Conservation (phyloP, 1,284 basidiomycete genomes). For the Apiotrichum mycotoxinovorans region DNA sequence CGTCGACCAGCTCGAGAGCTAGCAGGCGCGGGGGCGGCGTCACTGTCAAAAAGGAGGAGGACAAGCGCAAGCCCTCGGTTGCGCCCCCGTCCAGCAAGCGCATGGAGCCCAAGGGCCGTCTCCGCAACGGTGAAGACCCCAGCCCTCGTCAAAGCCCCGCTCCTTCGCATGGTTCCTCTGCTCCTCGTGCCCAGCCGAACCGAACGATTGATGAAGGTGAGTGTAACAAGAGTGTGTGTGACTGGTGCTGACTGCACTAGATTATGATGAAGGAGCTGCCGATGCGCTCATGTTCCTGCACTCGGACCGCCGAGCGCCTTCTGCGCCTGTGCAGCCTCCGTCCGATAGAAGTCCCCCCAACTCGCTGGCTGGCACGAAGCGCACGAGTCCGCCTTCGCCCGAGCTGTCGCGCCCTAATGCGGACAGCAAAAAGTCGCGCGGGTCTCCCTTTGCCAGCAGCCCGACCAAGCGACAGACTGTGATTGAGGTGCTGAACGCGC, state of each 20-base stretch:
- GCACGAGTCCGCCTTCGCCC: conserved; percentile 33
- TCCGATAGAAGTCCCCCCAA: conserved; percentile 6
- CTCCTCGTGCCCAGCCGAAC: not conserved
- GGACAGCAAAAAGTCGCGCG: conserved; percentile 31
- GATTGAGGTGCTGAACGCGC: conserved; percentile 46
- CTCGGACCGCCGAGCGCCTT: conserved; percentile 30
- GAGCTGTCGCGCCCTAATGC: conserved; percentile 14
- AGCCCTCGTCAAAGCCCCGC: conserved; percentile 15
- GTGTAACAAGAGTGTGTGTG: not conserved
- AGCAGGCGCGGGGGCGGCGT: conserved; percentile 4
- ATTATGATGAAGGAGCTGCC: conserved; percentile 48
- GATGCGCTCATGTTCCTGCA: conserved; percentile 49
- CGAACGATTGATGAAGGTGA: conserved; percentile 1
- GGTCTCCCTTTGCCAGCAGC: conserved; percentile 11
- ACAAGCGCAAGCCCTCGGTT: conserved; percentile 1
- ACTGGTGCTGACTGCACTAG: conserved; percentile 19
- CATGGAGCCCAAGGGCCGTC: conserved; percentile 2
- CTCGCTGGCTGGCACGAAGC: conserved; percentile 24
- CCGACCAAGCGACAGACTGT: conserved; percentile 28
- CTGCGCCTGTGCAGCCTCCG: conserved; percentile 15
- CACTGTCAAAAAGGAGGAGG: conserved; percentile 7
- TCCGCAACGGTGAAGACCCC: conserved; percentile 12
- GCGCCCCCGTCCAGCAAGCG: not conserved
- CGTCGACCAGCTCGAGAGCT: conserved; percentile 30
- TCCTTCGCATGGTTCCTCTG: conserved; percentile 5